phyloP scores from a whole-genome alignment of 2,329 filamentous ascomycete species.

The Ophiostoma tasmaniense region DNA sequence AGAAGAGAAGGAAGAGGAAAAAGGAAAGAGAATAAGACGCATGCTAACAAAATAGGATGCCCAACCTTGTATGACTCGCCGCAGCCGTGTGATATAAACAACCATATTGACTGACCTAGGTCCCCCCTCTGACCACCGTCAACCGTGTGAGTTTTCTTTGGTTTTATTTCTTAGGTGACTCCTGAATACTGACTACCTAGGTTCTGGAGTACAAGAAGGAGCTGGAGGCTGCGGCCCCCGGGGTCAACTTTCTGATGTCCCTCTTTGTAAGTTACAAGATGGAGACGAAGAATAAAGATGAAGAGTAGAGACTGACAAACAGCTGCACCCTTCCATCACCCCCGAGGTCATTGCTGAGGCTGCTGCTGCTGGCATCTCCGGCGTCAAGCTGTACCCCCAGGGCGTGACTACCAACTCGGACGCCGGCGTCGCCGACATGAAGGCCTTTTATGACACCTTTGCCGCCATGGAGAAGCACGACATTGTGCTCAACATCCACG shows the following conservation, averaged over 20 bases:
- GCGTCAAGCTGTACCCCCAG: constrained; percentile 60
- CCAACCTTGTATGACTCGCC: constrained; percentile 18
- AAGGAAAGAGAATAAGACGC: neutral
- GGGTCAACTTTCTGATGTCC: constrained; percentile 65
- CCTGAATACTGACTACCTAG: constrained; percentile 25
- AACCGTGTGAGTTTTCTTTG: constrained; percentile 14
- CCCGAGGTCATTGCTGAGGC: constrained; percentile 65
- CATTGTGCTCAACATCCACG: constrained; percentile 71
- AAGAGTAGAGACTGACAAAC: neutral
- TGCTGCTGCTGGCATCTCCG: constrained; percentile 58
- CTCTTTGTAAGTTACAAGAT: constrained; percentile 35
- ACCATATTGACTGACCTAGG: constrained; percentile 14
- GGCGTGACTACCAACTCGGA: constrained; percentile 58
- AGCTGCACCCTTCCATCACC: constrained; percentile 51
- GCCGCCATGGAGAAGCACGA: constrained; percentile 79
- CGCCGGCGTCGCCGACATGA: constrained; percentile 61
- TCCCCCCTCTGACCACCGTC: constrained; percentile 19
- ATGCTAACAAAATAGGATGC: constrained; percentile 40
- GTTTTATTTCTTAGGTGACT: neutral
- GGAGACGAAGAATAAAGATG: too few relatives aligned
- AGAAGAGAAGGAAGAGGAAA: neutral
- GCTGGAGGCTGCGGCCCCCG: constrained; percentile 51
- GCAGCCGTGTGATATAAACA: neutral
- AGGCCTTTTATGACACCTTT: constrained; percentile 69
- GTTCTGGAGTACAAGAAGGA: constrained; percentile 58